Evolutionary conservation across 306 rosid genomes (phyloP).

Genomic region (Comarum palustre): DNA sequence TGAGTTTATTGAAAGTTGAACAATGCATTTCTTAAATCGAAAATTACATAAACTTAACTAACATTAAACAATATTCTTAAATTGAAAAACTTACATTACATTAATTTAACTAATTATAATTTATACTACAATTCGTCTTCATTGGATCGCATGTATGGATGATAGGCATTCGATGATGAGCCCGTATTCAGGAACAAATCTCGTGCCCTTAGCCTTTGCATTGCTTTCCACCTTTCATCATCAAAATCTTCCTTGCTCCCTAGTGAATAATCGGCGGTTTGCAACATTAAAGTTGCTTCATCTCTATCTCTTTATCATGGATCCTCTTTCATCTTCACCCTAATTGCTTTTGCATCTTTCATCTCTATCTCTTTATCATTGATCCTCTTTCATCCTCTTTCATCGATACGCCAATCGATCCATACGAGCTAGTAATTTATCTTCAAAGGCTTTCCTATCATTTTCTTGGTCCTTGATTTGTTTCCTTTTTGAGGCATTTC

Average conservation of each 20-base stretch:
- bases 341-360: not conserved
- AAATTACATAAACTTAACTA: no score
- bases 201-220: not conserved
- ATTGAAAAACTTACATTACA: no score
- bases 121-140: not conserved
- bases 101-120: no score
- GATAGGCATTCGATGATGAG: not conserved
- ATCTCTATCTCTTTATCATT: no score
- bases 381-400: not conserved
- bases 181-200: not conserved
- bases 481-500: no score
- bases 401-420: not conserved
- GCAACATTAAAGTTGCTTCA: not conserved
- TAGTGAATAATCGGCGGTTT: not conserved
- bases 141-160: not conserved
- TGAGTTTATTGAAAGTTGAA: no score
- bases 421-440: not conserved
- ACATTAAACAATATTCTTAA: no score
- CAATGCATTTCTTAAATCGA: no score
- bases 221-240: not conserved
- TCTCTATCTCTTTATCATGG: not conserved
- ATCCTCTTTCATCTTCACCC: not conserved
- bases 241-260: not conserved
- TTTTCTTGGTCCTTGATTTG: not conserved
- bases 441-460: not conserved